Conservation (phyloP, 192 early-diverging fungal species). For the Gamsiella multidivaricata region DNA sequence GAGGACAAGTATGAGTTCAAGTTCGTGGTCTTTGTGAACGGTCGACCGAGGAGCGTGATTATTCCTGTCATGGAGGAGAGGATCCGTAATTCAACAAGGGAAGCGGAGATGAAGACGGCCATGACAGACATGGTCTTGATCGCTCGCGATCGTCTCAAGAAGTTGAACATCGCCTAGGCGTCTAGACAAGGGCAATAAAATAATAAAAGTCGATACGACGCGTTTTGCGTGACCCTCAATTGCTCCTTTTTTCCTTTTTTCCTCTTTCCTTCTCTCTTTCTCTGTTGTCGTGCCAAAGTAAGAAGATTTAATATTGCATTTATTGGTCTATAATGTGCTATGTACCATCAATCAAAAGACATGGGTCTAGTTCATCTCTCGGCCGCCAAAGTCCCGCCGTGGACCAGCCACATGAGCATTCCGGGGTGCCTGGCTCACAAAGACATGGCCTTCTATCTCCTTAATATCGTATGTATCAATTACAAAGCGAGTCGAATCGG, state of each 20-base stretch:
- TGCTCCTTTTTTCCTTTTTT: too few species aligned
- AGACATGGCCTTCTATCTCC: conserved; percentile 46
- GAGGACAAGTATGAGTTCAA: conserved; percentile 83
- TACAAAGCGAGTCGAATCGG: conserved; percentile 48
- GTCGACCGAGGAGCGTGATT: conserved; percentile 76
- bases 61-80: conserved; percentile 80
- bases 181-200: not conserved
- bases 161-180: conserved; percentile 60
- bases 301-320: too few species aligned
- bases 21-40: conserved; percentile 87
- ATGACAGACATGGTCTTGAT: conserved; percentile 84
- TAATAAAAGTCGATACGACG: not conserved
- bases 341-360: too few species aligned
- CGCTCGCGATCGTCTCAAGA: conserved; percentile 82
- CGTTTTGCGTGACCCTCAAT: too few species aligned
- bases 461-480: conserved; percentile 49
- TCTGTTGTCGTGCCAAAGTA: too few species aligned
- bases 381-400: conserved; percentile 47
- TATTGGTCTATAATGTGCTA: too few species aligned
- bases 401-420: conserved; percentile 36
- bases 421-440: conserved; percentile 27
- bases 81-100: conserved; percentile 68
- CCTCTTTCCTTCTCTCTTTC: too few species aligned
- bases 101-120: conserved; percentile 75
- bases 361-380: conserved; percentile 47